Conservation (phyloP, 2,329 filamentous ascomycete species). For the Trichoderma simmonsii region DNA sequence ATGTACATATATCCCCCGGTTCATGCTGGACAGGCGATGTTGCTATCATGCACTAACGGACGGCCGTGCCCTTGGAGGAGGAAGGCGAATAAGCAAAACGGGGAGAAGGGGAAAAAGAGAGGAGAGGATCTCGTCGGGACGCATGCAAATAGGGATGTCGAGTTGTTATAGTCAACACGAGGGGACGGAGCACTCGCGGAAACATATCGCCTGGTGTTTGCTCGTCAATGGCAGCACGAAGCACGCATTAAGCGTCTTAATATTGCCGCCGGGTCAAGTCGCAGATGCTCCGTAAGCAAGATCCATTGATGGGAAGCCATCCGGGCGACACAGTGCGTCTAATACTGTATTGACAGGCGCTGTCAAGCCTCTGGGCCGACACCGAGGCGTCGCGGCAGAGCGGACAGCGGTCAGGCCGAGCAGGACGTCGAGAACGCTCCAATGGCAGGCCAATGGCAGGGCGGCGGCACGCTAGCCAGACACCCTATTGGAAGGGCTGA, state of each 20-base stretch:
- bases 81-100: not conserved
- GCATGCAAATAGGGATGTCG: not conserved
- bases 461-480: not conserved
- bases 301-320: not conserved
- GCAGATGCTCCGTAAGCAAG: not conserved
- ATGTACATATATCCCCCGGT: not conserved
- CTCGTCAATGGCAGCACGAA: not conserved
- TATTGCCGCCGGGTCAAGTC: not conserved
- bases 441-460: not conserved
- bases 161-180: not conserved
- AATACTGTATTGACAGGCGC: not conserved
- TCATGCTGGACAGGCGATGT: not conserved
- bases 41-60: not conserved
- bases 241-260: not conserved
- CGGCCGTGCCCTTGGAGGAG: not conserved
- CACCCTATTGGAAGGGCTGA: slow-evolving; percentile 13
- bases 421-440: not conserved
- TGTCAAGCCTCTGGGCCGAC: not conserved
- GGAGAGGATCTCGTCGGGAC: too few relatives aligned
- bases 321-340: not conserved
- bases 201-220: not conserved
- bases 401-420: slow-evolving; percentile 15
- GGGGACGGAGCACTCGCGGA: not conserved
- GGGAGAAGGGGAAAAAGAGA: not conserved
- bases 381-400: slow-evolving; percentile 8